Evolutionary conservation across 2,329 filamentous ascomycete genomes (phyloP).

Genomic region (Ceratocystis diversiconidia): DNA sequence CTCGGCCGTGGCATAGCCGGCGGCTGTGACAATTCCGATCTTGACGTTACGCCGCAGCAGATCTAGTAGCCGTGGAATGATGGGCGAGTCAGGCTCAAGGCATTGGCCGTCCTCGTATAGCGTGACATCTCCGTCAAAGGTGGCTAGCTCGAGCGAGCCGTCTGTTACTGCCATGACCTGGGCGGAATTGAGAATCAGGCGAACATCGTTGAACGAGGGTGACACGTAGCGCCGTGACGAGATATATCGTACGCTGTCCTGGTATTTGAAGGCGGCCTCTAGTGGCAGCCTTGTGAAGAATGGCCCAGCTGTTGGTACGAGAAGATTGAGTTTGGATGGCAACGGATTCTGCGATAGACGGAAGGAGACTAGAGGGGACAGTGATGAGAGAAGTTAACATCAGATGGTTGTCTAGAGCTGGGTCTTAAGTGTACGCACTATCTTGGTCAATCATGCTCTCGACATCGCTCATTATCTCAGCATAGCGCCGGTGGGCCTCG

Average conservation of each 20-base stretch:
- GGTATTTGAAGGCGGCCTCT: slow-evolving; percentile 80
- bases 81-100: slow-evolving; percentile 58
- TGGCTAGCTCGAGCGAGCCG: slow-evolving; percentile 67
- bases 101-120: slow-evolving; percentile 83
- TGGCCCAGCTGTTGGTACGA: slow-evolving; percentile 80
- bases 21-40: slow-evolving; percentile 86
- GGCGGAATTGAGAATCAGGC: slow-evolving; percentile 84
- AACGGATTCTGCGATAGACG: slow-evolving; percentile 49
- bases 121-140: slow-evolving; percentile 95
- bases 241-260: slow-evolving; percentile 75
- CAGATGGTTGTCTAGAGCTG: too few relatives aligned
- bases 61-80: slow-evolving; percentile 53
- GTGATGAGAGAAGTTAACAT: neutral
- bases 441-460: slow-evolving; percentile 86
- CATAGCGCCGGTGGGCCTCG: slow-evolving; percentile 75
- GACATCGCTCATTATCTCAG: slow-evolving; percentile 88
- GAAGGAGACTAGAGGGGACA: slow-evolving; percentile 44
- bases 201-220: slow-evolving; percentile 92
- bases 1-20: slow-evolving; percentile 78
- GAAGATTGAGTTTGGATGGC: slow-evolving; percentile 79
- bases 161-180: slow-evolving; percentile 84
- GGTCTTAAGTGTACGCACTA: slow-evolving; percentile 37
- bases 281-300: slow-evolving; percentile 85
- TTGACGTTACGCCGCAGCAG: slow-evolving; percentile 66
- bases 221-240: slow-evolving; percentile 85